A percentile compares a stretch with the other conserved stretches of the same genome.
phyloP scores from a whole-genome alignment of 805 yeast species.

The Zygoascus ofunaensis region DNA sequence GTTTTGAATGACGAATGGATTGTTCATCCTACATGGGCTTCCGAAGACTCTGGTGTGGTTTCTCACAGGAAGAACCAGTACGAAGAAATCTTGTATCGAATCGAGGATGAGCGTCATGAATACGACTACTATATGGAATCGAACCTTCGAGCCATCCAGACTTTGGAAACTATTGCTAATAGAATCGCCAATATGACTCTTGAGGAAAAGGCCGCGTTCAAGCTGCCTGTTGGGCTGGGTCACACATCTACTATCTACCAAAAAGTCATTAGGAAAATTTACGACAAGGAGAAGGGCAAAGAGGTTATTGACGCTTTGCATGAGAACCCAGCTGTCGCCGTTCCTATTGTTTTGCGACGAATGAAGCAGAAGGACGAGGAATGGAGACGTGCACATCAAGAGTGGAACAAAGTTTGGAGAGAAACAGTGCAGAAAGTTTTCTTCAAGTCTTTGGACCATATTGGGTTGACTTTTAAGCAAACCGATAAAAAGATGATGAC shows the following conservation, averaged over 20 bases:
- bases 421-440: constrained; percentile 94
- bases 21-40: constrained; percentile 99
- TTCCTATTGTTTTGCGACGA: constrained; percentile 85
- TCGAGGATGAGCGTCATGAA: constrained; percentile 96
- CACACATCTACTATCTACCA: constrained; percentile 91
- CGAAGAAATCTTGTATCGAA: constrained; percentile 88
- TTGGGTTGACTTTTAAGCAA: constrained; percentile 93
- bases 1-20: constrained; percentile 98
- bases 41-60: constrained; percentile 96
- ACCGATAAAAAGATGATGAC: constrained; percentile 89
- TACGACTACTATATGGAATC: constrained; percentile 95
- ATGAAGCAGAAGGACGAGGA: constrained; percentile 97
- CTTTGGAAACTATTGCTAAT: constrained; percentile 88
- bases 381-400: constrained; percentile 96
- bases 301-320: constrained; percentile 95
- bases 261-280: constrained; percentile 83
- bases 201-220: constrained; percentile 79
- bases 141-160: constrained; percentile 88
- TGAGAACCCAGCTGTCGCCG: constrained; percentile 90
- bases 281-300: constrained; percentile 89
- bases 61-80: constrained; percentile 98
- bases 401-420: constrained; percentile 99
- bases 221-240: constrained; percentile 87
- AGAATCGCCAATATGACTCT: constrained; percentile 87
- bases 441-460: constrained; percentile 86